These are phyloP conservation scores for Pseudogymnoascus sp. DNA, from an alignment of 2,329 filamentous ascomycete genomes.

Conservation along the genomic window DNA sequence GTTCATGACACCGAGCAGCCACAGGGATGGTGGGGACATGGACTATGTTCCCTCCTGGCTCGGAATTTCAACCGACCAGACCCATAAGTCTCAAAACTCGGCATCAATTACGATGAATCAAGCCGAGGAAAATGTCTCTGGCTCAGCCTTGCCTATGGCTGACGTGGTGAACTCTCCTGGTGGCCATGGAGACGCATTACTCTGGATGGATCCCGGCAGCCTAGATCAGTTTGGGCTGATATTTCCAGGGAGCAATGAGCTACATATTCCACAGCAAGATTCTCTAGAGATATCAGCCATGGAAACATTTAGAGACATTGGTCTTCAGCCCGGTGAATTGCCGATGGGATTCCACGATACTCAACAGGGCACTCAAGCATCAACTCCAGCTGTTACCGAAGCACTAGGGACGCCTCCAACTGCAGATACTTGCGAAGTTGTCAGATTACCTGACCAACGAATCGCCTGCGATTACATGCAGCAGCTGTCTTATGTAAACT, in stretches of 20 bases:
- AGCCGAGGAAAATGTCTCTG: background rate
- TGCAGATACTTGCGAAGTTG: background rate
- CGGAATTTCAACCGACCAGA: background rate
- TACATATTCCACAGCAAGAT: background rate
- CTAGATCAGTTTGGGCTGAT: background rate
- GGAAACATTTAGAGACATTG: background rate
- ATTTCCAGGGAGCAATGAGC: background rate
- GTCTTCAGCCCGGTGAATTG: background rate
- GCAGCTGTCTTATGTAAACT: constrained; percentile 1
- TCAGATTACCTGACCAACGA: background rate
- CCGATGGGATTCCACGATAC: background rate
- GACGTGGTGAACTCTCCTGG: background rate
- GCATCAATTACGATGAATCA: background rate
- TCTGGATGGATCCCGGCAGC: background rate
- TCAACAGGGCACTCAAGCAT: background rate
- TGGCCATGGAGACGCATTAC: background rate
- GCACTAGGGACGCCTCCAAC: background rate
- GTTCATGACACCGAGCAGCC: background rate
- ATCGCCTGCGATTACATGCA: background rate
- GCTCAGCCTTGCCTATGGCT: background rate
- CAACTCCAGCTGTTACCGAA: background rate
- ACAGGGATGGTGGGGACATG: background rate
- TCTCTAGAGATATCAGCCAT: background rate
- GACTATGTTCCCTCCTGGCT: background rate
- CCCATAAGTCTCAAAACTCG: background rate